A percentile compares a stretch with the other conserved stretches of the same genome.
phyloP scores from a whole-genome alignment of 768 basidiomycete genomes.

The Udeniomyces megalosporus region DNA sequence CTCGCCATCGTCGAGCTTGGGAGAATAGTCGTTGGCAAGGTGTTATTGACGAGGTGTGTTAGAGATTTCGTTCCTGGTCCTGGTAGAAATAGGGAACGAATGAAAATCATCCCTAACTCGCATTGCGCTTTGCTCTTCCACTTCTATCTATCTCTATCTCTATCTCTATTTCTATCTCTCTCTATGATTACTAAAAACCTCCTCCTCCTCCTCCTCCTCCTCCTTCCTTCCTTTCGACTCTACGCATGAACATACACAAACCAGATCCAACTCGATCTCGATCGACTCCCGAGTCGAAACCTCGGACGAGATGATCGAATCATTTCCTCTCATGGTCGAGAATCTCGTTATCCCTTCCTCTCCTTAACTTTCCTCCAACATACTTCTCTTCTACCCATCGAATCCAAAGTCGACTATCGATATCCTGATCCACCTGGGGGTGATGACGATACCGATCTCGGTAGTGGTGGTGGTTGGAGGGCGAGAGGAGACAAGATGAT shows the following conservation, averaged over 20 bases:
- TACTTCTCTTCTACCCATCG: conserved; percentile 60
- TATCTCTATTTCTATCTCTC: too few relatives aligned
- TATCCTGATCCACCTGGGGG: conserved; percentile 32
- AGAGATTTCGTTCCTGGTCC: neutral
- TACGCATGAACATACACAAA: too few relatives aligned
- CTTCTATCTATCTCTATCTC: too few relatives aligned
- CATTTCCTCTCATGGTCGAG: conserved; percentile 78
- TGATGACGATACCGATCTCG: neutral
- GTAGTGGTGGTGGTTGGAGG: neutral
- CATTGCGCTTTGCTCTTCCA: too few relatives aligned
- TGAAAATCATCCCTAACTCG: too few relatives aligned
- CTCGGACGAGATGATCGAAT: conserved; percentile 88
- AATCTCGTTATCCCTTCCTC: conserved; percentile 80
- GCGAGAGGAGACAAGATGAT: conserved; percentile 83
- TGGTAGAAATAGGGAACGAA: too few relatives aligned
- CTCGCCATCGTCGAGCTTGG: conserved; percentile 68
- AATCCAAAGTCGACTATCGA: conserved; percentile 64
- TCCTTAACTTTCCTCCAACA: conserved; percentile 62
- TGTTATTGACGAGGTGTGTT: conserved; percentile 58
- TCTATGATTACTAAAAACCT: too few relatives aligned
- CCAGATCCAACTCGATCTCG: conserved; percentile 76
- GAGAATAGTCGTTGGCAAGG: conserved; percentile 51
- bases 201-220: neutral
- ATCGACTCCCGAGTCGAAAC: conserved; percentile 74
- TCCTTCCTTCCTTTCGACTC: conserved; percentile 4